These are phyloP conservation scores for Cladorrhinum sp. DNA, from an alignment of 2,329 filamentous ascomycete genomes.

Conservation along the genomic window DNA sequence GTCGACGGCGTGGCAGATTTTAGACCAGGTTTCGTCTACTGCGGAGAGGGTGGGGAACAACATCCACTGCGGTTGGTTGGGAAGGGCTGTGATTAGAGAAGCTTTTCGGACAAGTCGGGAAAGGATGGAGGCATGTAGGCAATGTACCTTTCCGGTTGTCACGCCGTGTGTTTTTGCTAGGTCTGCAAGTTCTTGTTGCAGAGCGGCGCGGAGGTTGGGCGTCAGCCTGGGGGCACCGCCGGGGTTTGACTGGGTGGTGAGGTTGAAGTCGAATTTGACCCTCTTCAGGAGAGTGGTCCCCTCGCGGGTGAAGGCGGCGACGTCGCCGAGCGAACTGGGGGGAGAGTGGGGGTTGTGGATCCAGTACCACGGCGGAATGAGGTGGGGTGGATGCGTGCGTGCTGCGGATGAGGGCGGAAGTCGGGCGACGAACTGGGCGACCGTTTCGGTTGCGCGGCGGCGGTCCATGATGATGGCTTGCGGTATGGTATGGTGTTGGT, in stretches of 20 bases:
- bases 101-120: no score
- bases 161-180: not conserved
- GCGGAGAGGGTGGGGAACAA: not conserved
- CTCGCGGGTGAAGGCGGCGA: not conserved
- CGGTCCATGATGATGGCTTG: not conserved
- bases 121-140: no score
- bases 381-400: not conserved
- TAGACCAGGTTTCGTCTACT: not conserved
- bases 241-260: not conserved
- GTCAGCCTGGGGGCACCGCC: not conserved
- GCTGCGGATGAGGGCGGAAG: not conserved
- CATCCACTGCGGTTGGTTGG: not conserved
- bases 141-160: not conserved
- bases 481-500: no score
- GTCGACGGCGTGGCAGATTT: not conserved
- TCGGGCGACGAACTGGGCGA: not conserved
- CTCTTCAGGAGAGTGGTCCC: not conserved
- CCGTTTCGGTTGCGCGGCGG: not conserved
- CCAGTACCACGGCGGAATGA: not conserved
- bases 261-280: not conserved
- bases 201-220: not conserved
- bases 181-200: not conserved
- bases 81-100: no score
- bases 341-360: not conserved
- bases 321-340: not conserved